Percentiles rank a stretch among this genome's conserved stretches.
Evolutionary conservation across 2,329 filamentous ascomycete genomes (phyloP).

Genomic region (Uncinocarpus reesii): DNA sequence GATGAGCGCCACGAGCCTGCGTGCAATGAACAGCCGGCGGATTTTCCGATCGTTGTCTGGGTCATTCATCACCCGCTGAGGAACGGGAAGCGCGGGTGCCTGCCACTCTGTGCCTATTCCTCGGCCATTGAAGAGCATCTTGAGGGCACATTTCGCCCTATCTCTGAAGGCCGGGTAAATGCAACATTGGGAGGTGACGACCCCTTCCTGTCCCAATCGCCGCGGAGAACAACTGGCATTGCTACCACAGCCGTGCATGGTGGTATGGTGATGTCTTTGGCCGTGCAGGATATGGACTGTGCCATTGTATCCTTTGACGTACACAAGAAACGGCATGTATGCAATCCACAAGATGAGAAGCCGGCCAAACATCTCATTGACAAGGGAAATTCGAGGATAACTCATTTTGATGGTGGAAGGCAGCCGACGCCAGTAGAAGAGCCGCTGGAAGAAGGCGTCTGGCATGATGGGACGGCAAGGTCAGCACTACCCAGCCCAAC

Average conservation of each 20-base stretch:
- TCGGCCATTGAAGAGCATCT: slow-evolving; percentile 12
- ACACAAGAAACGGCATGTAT: slow-evolving; percentile 12
- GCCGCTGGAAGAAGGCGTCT: slow-evolving; percentile 3
- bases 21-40: not conserved
- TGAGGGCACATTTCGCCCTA: slow-evolving; percentile 1
- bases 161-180: not conserved
- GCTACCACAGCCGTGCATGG: not conserved
- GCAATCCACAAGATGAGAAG: slow-evolving; percentile 3
- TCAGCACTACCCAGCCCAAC: slow-evolving; percentile 1
- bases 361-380: slow-evolving; percentile 12
- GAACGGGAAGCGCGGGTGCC: not conserved
- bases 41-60: not conserved
- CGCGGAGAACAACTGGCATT: not conserved
- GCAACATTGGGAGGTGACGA: not conserved
- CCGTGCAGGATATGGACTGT: not conserved
- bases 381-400: not conserved
- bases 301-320: slow-evolving; percentile 5
- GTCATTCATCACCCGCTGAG: not conserved
- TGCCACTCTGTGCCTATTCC: slow-evolving; percentile 12
- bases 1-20: not conserved
- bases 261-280: not conserved
- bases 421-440: not conserved
- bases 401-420: slow-evolving; percentile 8
- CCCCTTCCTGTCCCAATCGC: no score
- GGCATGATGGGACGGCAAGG: not conserved